Percentiles rank a stretch among this genome's conserved stretches.
Evolutionary conservation across 108 stramenopile genomes (phyloP).

Genomic region (Discostella stelligeroides): DNA sequence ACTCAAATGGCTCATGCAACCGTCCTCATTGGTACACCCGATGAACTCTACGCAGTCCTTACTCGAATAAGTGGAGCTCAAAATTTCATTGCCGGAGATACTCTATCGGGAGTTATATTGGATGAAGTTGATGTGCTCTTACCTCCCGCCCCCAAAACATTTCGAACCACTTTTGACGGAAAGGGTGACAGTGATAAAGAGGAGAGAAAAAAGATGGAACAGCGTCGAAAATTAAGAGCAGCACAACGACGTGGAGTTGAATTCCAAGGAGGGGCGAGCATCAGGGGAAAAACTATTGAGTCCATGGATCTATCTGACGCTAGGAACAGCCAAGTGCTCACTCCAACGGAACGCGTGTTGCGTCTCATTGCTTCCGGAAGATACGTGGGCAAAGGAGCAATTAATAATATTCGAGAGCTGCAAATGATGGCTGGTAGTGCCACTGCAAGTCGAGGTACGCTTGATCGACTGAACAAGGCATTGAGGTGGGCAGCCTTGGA

Average conservation of each 20-base stretch:
- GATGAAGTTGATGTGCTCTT: conserved; percentile 67
- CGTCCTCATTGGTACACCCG: conserved; percentile 55
- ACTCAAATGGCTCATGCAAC: conserved; percentile 30
- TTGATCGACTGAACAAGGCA: conserved; percentile 59
- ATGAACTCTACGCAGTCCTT: conserved; percentile 49
- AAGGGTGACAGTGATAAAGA: conserved; percentile 15
- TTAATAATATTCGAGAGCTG: conserved; percentile 13
- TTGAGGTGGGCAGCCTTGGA: conserved; percentile 49
- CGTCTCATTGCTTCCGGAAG: conserved; percentile 42
- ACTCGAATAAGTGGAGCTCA: conserved; percentile 48
- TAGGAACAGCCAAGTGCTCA: conserved; percentile 34
- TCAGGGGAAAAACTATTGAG: conserved; percentile 11
- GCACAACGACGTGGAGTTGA: conserved; percentile 56
- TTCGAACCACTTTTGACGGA: conserved; percentile 53
- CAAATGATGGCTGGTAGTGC: conserved; percentile 63
- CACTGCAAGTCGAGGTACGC: conserved; percentile 54
- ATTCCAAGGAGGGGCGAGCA: conserved; percentile 33
- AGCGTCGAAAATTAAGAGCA: conserved; percentile 55
- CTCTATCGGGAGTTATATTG: conserved; percentile 44
- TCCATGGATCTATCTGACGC: conserved; percentile 10
- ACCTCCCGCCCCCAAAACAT: conserved; percentile 48
- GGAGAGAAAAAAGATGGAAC: conserved; percentile 44
- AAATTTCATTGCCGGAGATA: conserved; percentile 55
- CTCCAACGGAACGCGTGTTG: conserved; percentile 52
- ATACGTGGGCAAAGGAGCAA: conserved; percentile 21